phyloP scores from a whole-genome alignment of 129 eudicot species.

The Erigeron canadensis region DNA sequence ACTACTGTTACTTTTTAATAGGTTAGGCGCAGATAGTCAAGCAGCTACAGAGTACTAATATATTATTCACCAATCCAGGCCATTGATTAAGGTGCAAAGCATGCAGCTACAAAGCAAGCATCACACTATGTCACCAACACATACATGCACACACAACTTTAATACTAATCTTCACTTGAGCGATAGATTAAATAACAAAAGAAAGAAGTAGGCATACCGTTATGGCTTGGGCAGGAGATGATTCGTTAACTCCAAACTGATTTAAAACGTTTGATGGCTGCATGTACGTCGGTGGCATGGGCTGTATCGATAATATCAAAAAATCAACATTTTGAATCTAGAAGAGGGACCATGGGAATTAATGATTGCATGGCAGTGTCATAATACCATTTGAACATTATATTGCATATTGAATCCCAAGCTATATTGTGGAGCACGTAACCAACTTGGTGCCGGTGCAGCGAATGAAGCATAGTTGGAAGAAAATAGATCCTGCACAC shows the following conservation, averaged over 20 bases:
- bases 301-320: constrained; percentile 29
- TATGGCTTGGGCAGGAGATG: constrained; percentile 51
- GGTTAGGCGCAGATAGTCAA: too few species aligned
- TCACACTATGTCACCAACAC: too few species aligned
- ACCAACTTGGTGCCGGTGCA: constrained; percentile 70
- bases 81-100: too few species aligned
- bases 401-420: constrained; percentile 65
- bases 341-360: background rate
- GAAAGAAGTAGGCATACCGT: constrained; percentile 36
- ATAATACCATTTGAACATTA: constrained; percentile 51
- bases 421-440: constrained; percentile 54
- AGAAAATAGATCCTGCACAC: constrained; percentile 69
- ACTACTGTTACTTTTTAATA: too few species aligned
- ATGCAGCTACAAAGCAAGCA: too few species aligned
- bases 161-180: background rate
- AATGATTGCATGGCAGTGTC: constrained; percentile 1
- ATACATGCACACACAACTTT: too few species aligned
- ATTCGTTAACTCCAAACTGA: constrained; percentile 64
- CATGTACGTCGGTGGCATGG: constrained; percentile 32
- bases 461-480: constrained; percentile 47
- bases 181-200: background rate
- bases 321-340: background rate
- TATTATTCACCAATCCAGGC: too few species aligned
- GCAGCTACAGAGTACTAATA: too few species aligned
- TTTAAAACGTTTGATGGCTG: constrained; percentile 55